A percentile compares a stretch with the other conserved stretches of the same genome.
Evolutionary conservation across 805 yeast genomes (phyloP).

Genomic region (Saccharomyces paradoxus): DNA sequence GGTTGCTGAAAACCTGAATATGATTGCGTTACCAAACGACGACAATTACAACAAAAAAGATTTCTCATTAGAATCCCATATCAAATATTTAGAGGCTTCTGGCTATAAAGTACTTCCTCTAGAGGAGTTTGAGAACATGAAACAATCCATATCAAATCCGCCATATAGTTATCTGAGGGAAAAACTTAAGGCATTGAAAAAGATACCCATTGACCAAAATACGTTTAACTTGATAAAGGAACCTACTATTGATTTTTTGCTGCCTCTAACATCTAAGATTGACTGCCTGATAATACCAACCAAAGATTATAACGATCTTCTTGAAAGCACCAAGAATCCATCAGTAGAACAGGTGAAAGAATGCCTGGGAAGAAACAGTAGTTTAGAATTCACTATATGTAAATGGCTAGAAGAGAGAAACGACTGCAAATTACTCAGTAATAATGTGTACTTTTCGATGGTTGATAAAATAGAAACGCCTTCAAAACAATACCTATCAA

Average conservation of each 20-base stretch:
- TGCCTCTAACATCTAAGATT: slow-evolving; percentile 4
- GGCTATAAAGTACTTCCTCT: slow-evolving; percentile 6
- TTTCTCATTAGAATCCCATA: slow-evolving; percentile 4
- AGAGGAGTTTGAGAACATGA: slow-evolving; percentile 7
- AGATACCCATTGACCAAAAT: background rate
- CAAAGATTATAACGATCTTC: slow-evolving; percentile 7
- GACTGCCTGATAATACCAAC: slow-evolving; percentile 14
- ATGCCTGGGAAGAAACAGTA: background rate
- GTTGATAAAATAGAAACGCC: slow-evolving; percentile 3
- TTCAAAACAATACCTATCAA: slow-evolving; percentile 12
- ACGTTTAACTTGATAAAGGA: slow-evolving; percentile 3
- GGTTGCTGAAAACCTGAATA: slow-evolving; percentile 10
- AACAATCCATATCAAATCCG: slow-evolving; percentile 11
- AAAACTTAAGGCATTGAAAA: background rate
- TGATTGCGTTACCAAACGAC: slow-evolving; percentile 9
- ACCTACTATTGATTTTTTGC: background rate
- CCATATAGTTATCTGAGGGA: slow-evolving; percentile 8
- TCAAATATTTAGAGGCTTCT: slow-evolving; percentile 1
- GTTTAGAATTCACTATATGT: background rate
- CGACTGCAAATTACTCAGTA: background rate
- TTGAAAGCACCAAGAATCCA: slow-evolving; percentile 8
- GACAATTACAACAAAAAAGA: slow-evolving; percentile 2
- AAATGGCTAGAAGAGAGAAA: slow-evolving; percentile 9
- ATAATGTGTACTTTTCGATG: background rate
- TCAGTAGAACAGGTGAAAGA: slow-evolving; percentile 13